A percentile compares a stretch with the other conserved stretches of the same genome.
Conservation (phyloP, 1,284 basidiomycete species). For the Cerrena zonata region DNA sequence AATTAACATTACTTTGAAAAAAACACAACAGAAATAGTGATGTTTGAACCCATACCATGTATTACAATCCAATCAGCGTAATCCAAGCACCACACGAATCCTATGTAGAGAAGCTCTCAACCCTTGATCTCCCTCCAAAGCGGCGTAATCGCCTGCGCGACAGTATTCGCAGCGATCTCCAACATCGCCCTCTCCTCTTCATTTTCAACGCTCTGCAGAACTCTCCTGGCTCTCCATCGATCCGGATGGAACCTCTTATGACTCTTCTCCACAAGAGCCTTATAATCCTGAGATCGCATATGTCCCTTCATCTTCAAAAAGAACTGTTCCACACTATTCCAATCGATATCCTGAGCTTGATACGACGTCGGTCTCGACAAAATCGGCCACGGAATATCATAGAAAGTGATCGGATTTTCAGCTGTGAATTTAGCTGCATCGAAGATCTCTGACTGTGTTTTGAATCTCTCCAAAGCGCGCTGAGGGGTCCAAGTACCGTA, state of each 20-base stretch:
- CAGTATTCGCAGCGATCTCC: conserved; percentile 56
- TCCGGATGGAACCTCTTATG: conserved; percentile 67
- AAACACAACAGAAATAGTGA: too few species aligned
- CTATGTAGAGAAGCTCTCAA: neutral
- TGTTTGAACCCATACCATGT: too few species aligned
- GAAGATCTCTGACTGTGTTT: conserved; percentile 51
- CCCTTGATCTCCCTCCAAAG: conserved; percentile 41
- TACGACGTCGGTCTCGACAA: conserved; percentile 45
- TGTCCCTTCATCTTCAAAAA: conserved; percentile 46
- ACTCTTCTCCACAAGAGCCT: conserved; percentile 58
- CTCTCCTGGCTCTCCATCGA: conserved; percentile 52
- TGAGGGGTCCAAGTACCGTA: conserved; percentile 52
- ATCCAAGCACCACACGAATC: neutral
- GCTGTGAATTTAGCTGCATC: conserved; percentile 51
- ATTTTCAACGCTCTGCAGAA: conserved; percentile 47
- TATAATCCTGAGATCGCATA: conserved; percentile 56
- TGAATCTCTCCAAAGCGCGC: conserved; percentile 64
- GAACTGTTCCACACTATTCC: conserved; percentile 64
- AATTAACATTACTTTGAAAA: too few species aligned
- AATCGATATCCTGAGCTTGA: conserved; percentile 59
- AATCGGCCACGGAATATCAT: conserved; percentile 68
- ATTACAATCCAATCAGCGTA: too few species aligned
- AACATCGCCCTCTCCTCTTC: conserved; percentile 47
- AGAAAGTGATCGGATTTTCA: conserved; percentile 47
- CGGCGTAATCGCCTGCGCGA: conserved; percentile 57